These are phyloP conservation scores for Vitis cinerea DNA, from an alignment of 164 flowering plant genomes.

Conservation along the genomic window DNA sequence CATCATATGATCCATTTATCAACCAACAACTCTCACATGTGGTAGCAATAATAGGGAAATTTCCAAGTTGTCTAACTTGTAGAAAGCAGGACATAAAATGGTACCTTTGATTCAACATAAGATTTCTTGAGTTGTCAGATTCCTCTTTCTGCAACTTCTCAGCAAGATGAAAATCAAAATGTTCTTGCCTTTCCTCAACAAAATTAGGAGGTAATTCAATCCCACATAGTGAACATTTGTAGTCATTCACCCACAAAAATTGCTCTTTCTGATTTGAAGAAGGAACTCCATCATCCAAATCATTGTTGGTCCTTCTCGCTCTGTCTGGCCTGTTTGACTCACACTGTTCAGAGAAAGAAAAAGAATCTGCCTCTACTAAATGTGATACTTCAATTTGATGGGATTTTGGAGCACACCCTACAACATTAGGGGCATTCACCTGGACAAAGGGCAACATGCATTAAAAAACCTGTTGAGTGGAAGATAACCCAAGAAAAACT, in stretches of 20 bases:
- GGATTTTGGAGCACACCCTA: not conserved
- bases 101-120: constrained; percentile 43
- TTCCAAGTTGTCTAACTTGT: no score
- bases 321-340: constrained; percentile 12
- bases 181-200: constrained; percentile 86
- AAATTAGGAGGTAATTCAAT: constrained; percentile 74
- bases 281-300: constrained; percentile 16
- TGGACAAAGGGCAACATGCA: constrained; percentile 3
- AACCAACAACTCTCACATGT: not conserved
- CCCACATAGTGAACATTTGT: constrained; percentile 85
- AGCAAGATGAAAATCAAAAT: constrained; percentile 86
- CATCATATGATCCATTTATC: no score
- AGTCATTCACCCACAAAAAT: constrained; percentile 65
- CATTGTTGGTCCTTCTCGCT: constrained; percentile 8
- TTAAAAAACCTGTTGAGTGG: not conserved
- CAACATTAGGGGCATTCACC: constrained; percentile 16
- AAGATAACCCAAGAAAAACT: not conserved
- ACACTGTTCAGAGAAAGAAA: constrained; percentile 19
- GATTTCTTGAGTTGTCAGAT: constrained; percentile 29
- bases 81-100: not conserved
- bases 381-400: constrained; percentile 11
- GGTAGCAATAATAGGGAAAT: not conserved
- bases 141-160: constrained; percentile 79
- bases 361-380: constrained; percentile 16
- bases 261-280: constrained; percentile 25